phyloP scores from a whole-genome alignment of 2,329 filamentous ascomycete species.

The Lomentospora prolificans region DNA sequence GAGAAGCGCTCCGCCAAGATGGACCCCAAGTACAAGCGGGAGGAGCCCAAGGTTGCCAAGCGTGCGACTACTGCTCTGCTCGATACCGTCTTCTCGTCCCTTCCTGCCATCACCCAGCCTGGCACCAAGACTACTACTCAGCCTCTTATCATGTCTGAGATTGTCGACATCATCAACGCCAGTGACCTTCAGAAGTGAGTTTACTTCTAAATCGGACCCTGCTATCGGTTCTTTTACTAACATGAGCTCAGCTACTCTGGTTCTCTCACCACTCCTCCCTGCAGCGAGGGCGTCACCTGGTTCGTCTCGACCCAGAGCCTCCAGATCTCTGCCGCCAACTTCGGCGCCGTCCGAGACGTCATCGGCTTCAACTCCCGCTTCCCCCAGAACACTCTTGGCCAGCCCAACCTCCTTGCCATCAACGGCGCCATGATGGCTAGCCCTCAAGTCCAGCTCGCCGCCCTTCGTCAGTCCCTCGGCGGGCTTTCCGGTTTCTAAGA shows the following conservation, averaged over 20 bases:
- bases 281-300: constrained; percentile 46
- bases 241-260: constrained; percentile 33
- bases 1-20: constrained; percentile 8
- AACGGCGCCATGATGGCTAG: not conserved
- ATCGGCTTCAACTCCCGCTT: constrained; percentile 47
- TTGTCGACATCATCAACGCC: constrained; percentile 25
- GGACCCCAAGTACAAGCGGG: constrained; percentile 8
- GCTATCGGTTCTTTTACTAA: not conserved
- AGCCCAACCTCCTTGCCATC: constrained; percentile 31
- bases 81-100: constrained; percentile 34
- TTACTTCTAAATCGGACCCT: too few relatives aligned
- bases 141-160: constrained; percentile 33
- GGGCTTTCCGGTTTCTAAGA: not conserved
- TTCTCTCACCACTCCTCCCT: constrained; percentile 54
- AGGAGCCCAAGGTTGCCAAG: constrained; percentile 25
- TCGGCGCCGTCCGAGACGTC: constrained; percentile 39
- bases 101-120: constrained; percentile 30
- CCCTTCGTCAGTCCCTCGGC: not conserved
- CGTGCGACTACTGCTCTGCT: constrained; percentile 29
- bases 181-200: constrained; percentile 28
- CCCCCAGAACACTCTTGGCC: constrained; percentile 38
- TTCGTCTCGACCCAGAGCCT: constrained; percentile 39
- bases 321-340: constrained; percentile 37
- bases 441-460: constrained; percentile 1
- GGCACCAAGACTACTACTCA: constrained; percentile 29